Conservation (phyloP, 1,284 basidiomycete species). For the Papiliotrema nemorosa region DNA sequence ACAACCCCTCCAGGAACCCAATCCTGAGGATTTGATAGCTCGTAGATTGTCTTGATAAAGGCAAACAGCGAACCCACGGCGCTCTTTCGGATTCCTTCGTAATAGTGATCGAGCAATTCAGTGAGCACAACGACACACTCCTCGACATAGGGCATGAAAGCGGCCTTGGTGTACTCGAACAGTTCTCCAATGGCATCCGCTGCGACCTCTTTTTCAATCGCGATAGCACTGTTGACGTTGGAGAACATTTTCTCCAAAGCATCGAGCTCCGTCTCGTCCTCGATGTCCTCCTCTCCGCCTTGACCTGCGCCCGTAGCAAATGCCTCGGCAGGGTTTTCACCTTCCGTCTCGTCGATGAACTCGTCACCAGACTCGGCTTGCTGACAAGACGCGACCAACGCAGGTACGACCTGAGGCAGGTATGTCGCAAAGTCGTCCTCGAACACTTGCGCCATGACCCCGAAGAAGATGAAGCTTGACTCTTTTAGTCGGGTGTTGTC, state of each 20-base stretch:
- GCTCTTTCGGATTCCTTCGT: constrained; percentile 96
- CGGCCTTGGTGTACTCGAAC: constrained; percentile 73
- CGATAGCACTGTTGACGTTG: constrained; percentile 87
- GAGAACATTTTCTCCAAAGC: constrained; percentile 66
- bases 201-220: constrained; percentile 99
- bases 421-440: constrained; percentile 89
- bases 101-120: constrained; percentile 84
- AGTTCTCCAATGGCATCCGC: constrained; percentile 93
- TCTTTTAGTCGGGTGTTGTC: constrained; percentile 83
- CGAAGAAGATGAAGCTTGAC: constrained; percentile 98
- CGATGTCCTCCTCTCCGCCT: constrained; percentile 58
- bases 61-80: constrained; percentile 85
- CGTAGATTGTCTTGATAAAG: constrained; percentile 88
- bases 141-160: constrained; percentile 80
- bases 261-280: constrained; percentile 74
- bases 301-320: constrained; percentile 65
- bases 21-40: constrained; percentile 73
- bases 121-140: constrained; percentile 74
- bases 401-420: constrained; percentile 80
- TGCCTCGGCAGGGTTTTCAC: constrained; percentile 46
- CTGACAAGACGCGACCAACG: constrained; percentile 77
- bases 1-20: constrained; percentile 73
- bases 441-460: constrained; percentile 95
- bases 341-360: constrained; percentile 58
- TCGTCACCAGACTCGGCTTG: constrained; percentile 65